Evolutionary conservation across 768 basidiomycete genomes (phyloP).

Genomic region (Hygrophorus pudorinus): DNA sequence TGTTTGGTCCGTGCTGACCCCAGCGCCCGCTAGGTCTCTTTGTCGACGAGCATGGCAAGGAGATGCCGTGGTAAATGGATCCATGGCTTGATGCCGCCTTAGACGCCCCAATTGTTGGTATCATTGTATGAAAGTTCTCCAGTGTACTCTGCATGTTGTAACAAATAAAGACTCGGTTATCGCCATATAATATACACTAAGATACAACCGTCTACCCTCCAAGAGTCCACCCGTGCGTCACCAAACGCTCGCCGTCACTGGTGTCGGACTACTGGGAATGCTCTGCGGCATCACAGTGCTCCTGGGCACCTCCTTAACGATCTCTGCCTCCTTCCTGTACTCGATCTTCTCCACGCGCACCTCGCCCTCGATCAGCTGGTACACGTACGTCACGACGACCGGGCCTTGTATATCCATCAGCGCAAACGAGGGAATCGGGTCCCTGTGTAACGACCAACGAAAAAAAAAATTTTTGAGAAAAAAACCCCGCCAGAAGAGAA

Average conservation of each 20-base stretch:
- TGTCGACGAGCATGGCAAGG: constrained; percentile 25
- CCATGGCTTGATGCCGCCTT: too few species aligned
- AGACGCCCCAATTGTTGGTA: too few species aligned
- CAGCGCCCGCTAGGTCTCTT: constrained; percentile 18
- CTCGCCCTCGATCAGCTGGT: constrained; percentile 89
- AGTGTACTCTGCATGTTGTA: too few species aligned
- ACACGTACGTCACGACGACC: constrained; percentile 95
- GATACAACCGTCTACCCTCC: too few species aligned
- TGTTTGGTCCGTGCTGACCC: neutral
- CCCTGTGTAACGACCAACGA: constrained; percentile 36
- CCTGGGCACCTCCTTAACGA: constrained; percentile 27
- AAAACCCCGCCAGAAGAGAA: neutral
- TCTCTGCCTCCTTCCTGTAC: constrained; percentile 49
- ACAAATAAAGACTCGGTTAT: too few species aligned
- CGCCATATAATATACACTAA: too few species aligned
- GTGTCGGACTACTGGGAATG: constrained; percentile 31
- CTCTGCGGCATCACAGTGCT: constrained; percentile 40
- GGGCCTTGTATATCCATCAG: constrained; percentile 97
- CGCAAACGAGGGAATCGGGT: constrained; percentile 89
- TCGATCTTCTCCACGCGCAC: constrained; percentile 90
- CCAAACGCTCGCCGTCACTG: constrained; percentile 7
- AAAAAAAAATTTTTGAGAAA: constrained; percentile 7
- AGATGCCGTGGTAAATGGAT: constrained; percentile 22
- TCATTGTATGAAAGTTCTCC: too few species aligned
- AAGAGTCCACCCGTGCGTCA: neutral